Conservation (phyloP, 2,329 filamentous ascomycete genomes). For the Apiospora aurea region DNA sequence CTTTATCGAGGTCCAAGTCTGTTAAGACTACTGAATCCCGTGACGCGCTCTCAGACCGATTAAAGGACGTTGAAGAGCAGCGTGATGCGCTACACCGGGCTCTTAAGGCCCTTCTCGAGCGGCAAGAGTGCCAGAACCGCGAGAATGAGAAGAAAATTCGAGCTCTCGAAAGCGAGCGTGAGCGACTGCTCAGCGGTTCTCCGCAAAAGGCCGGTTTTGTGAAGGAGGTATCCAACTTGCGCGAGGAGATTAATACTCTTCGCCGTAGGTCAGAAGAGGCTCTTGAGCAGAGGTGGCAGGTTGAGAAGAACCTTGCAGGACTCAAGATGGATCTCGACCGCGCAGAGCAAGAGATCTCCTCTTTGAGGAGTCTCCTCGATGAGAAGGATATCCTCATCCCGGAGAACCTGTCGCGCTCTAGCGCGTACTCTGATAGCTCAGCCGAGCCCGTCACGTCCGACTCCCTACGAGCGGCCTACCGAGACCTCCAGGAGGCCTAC, state of each 20-base stretch:
- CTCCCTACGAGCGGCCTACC: slow-evolving; percentile 76
- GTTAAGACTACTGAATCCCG: slow-evolving; percentile 66
- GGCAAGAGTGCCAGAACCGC: slow-evolving; percentile 84
- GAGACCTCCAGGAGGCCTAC: slow-evolving; percentile 77
- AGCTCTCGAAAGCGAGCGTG: slow-evolving; percentile 78
- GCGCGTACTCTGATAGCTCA: slow-evolving; percentile 48
- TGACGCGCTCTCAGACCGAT: slow-evolving; percentile 76
- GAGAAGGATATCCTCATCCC: slow-evolving; percentile 84
- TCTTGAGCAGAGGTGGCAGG: slow-evolving; percentile 94
- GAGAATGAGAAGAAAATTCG: slow-evolving; percentile 84
- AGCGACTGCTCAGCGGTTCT: slow-evolving; percentile 72
- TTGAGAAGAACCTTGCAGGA: slow-evolving; percentile 86
- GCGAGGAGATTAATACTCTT: slow-evolving; percentile 84
- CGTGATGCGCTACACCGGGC: slow-evolving; percentile 90
- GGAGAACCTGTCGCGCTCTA: slow-evolving; percentile 59
- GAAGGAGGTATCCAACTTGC: slow-evolving; percentile 78
- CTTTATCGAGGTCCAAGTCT: slow-evolving; percentile 66
- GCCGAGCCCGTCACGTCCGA: slow-evolving; percentile 67
- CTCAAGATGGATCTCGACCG: slow-evolving; percentile 97
- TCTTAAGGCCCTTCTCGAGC: slow-evolving; percentile 82
- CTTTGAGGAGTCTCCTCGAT: slow-evolving; percentile 78
- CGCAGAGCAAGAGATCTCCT: slow-evolving; percentile 89
- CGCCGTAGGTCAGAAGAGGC: slow-evolving; percentile 91
- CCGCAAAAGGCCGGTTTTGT: slow-evolving; percentile 83
- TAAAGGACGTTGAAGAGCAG: slow-evolving; percentile 94